phyloP scores from a whole-genome alignment of 2,329 filamentous ascomycete species.

The Orbilia ellipsospora region DNA sequence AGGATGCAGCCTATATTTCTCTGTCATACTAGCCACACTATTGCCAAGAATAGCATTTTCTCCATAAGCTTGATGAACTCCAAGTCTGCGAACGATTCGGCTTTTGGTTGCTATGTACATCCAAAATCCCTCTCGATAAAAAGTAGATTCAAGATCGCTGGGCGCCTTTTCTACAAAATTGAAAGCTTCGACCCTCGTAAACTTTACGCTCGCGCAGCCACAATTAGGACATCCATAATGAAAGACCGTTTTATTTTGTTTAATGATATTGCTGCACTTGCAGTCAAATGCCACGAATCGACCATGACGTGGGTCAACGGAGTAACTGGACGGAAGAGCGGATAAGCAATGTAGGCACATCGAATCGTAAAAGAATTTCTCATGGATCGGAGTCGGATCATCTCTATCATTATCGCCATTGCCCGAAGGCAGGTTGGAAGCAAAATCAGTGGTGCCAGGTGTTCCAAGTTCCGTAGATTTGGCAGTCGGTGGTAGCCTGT shows the following conservation, averaged over 20 bases:
- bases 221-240: constrained; percentile 15
- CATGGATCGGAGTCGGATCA: constrained; percentile 20
- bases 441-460: too few species aligned
- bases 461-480: not conserved
- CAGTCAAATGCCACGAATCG: constrained; percentile 22
- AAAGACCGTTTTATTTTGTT: too few species aligned
- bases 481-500: constrained; percentile 3
- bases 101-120: constrained; percentile 29
- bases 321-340: not conserved
- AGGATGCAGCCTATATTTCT: constrained; percentile 16
- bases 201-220: constrained; percentile 24
- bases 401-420: not conserved
- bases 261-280: not conserved
- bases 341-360: constrained; percentile 35
- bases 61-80: too few species aligned
- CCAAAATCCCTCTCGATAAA: constrained; percentile 23
- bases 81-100: too few species aligned
- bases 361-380: constrained; percentile 33
- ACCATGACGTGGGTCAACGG: not conserved
- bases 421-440: too few species aligned
- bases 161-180: constrained; percentile 14
- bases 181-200: constrained; percentile 35
- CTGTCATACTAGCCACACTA: not conserved
- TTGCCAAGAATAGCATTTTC: not conserved
- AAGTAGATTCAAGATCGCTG: not conserved